phyloP scores from a whole-genome alignment of 106 monocot species.

The Apostasia ramifera region DNA sequence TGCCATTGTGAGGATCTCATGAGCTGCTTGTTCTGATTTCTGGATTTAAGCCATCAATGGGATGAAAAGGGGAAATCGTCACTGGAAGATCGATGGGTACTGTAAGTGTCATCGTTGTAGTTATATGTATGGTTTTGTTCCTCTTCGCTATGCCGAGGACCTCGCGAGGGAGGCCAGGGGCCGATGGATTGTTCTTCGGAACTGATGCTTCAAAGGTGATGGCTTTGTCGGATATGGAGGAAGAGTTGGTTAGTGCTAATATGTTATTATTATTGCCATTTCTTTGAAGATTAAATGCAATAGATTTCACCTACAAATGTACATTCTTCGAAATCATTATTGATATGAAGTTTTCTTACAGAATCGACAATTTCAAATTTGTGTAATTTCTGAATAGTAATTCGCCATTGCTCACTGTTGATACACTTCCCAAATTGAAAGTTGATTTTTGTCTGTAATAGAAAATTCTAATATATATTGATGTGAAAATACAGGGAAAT shows the following conservation, averaged over 20 bases:
- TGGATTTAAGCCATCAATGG: neutral
- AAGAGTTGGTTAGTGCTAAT: constrained; percentile 12
- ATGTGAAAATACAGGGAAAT: too few relatives aligned
- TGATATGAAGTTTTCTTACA: too few relatives aligned
- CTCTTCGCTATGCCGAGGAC: constrained; percentile 6
- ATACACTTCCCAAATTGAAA: neutral
- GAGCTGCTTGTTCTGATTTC: neutral
- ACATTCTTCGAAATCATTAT: neutral
- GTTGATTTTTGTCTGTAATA: too few relatives aligned
- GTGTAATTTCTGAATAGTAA: neutral
- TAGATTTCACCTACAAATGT: neutral
- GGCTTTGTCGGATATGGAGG: constrained; percentile 1
- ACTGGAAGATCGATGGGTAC: constrained; percentile 17
- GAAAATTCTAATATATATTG: too few relatives aligned
- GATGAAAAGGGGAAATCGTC: constrained; percentile 8
- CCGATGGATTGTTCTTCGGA: constrained; percentile 1
- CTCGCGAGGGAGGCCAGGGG: constrained; percentile 14
- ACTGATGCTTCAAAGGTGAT: neutral
- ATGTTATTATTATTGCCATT: neutral
- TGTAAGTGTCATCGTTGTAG: constrained; percentile 6
- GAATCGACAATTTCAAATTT: too few relatives aligned
- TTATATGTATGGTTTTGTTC: constrained; percentile 6
- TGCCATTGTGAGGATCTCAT: too few relatives aligned
- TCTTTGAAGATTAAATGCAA: neutral
- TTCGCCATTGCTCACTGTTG: neutral